Evolutionary conservation across 2,329 filamentous ascomycete species (phyloP), one percentile per base, ranked within the genome.

Genomic region (Onygenales sp.): DNA sequence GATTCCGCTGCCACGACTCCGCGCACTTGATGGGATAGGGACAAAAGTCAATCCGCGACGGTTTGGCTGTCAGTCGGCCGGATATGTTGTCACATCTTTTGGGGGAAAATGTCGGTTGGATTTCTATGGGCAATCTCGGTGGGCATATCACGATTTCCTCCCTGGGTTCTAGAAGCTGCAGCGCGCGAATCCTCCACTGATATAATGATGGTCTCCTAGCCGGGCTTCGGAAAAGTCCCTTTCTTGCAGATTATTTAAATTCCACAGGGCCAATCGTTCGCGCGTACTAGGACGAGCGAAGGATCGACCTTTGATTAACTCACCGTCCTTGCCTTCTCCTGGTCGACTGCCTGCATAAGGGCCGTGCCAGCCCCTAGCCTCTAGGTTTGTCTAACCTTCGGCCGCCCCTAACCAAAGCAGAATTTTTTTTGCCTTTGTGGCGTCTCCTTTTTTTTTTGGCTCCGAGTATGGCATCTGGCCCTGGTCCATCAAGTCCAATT

Each of bases 61-160:
- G 21, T 27, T 27, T 27, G 21, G 21, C 21, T 27, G 21, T 27
- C 21, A 27, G 17, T 17, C n/a, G 36, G 33, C 50, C 35, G 46
- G 36, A 39, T 17, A 54, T 39, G 27, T 41, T 51, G 43, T 47
- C 48, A 53, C 45, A 35, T 49, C 33, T 32, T 52, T 53, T 55
- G 45, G 55, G 53, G 43, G 41, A 45, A 51, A 27, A 46, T 51
- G 35, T 54, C 42, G 50, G 53, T 38, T 43, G 27, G 51, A 47
- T 55, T 51, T 13, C 33, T 45, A 50, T 44, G 48, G 48, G 52
- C 42, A 55, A 53, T 53, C 35, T 49, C 50, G 41, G n/a, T 51
- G 38, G 21, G 41, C 17, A 48, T 42, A 9, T 33, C 21, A 31
- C 10, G 9, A 11, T 44, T 14, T 50, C 38, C 11, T 49, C 41